Percentiles rank a stretch among this genome's conserved stretches.
phyloP scores from a whole-genome alignment of 1,284 basidiomycete species.

The Ganoderma sp. region DNA sequence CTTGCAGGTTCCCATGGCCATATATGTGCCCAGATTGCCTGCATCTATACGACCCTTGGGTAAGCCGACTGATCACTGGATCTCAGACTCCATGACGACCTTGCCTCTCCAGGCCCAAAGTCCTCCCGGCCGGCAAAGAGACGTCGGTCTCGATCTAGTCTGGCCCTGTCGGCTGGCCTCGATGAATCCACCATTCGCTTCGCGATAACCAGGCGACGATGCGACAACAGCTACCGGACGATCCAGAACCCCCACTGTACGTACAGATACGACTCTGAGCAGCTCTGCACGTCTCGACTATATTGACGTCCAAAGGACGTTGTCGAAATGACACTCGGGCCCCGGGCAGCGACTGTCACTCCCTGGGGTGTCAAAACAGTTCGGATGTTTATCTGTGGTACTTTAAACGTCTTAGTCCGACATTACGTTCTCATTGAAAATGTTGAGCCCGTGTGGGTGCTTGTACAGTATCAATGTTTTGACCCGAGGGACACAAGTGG shows the following conservation, averaged over 20 bases:
- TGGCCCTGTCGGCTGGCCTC: neutral
- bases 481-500: neutral
- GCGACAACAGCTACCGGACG: neutral
- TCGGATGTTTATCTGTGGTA: neutral
- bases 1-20: neutral
- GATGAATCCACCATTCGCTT: neutral
- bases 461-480: neutral
- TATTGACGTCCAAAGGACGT: neutral
- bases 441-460: conserved; percentile 1
- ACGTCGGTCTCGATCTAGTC: neutral
- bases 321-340: neutral
- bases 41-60: neutral
- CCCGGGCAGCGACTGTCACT: neutral
- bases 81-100: neutral
- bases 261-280: neutral
- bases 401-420: neutral
- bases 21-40: neutral
- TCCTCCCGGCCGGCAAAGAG: neutral
- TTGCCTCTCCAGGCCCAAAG: neutral
- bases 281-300: neutral
- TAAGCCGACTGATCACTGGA: neutral
- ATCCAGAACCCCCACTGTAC: neutral
- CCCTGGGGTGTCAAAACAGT: neutral
- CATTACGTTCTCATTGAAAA: conserved; percentile 4
- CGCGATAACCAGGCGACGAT: neutral